phyloP scores from a whole-genome alignment of 768 basidiomycete species.

The Suillus clintonianus region DNA sequence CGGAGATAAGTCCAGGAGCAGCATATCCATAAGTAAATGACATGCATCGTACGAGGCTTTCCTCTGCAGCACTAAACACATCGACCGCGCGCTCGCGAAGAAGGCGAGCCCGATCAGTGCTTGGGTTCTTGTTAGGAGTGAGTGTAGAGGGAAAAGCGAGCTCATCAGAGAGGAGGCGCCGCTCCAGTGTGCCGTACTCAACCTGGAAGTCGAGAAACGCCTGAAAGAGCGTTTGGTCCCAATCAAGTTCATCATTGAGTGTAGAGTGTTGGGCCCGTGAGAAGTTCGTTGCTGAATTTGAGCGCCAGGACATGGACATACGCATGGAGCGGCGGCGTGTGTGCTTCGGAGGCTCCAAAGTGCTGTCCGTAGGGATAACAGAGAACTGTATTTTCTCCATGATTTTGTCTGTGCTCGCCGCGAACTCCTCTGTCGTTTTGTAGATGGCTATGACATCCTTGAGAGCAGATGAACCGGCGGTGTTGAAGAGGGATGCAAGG shows the following conservation, averaged over 20 bases:
- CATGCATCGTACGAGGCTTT: constrained; percentile 72
- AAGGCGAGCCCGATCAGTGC: constrained; percentile 50
- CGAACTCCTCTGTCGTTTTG: constrained; percentile 83
- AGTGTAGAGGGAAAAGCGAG: constrained; percentile 46
- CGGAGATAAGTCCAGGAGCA: constrained; percentile 66
- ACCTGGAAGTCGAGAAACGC: constrained; percentile 91
- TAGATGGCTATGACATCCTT: constrained; percentile 71
- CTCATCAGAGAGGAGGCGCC: constrained; percentile 61
- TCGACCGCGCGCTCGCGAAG: constrained; percentile 77
- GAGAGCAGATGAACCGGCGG: constrained; percentile 64
- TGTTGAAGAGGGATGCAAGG: constrained; percentile 66
- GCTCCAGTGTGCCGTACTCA: constrained; percentile 81
- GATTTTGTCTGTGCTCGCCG: constrained; percentile 66
- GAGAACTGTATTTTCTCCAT: constrained; percentile 69
- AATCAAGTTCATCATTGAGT: constrained; percentile 51
- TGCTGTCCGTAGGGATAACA: constrained; percentile 15
- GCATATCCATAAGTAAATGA: constrained; percentile 92
- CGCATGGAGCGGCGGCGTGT: constrained; percentile 57
- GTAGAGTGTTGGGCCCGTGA: constrained; percentile 8
- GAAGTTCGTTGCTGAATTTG: constrained; percentile 29
- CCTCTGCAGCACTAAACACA: constrained; percentile 77
- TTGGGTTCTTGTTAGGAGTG: constrained; percentile 28
- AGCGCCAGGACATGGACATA: constrained; percentile 66
- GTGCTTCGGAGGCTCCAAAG: constrained; percentile 27
- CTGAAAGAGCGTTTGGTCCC: constrained; percentile 93